Conservation (phyloP, 108 stramenopile genomes). For the Pseudonitzschia multistriata region DNA sequence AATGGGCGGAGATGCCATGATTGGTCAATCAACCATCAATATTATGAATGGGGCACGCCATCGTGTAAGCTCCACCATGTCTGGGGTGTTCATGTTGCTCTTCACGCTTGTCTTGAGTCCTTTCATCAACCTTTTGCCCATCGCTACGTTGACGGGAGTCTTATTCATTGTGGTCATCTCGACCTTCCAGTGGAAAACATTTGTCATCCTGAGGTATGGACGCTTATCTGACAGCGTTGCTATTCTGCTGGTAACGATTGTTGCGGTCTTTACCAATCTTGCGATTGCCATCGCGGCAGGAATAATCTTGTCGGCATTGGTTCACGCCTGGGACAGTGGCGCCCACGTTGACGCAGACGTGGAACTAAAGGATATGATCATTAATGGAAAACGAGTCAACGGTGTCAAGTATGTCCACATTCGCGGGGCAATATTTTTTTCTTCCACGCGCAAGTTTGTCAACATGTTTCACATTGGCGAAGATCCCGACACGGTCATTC, state of each 20-base stretch:
- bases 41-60: slow-evolving; percentile 59
- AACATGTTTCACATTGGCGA: slow-evolving; percentile 37
- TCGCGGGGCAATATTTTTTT: slow-evolving; percentile 47
- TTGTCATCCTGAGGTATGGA: slow-evolving; percentile 47
- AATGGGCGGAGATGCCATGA: slow-evolving; percentile 68
- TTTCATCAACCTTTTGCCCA: slow-evolving; percentile 49
- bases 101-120: slow-evolving; percentile 39
- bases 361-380: slow-evolving; percentile 33
- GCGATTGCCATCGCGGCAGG: slow-evolving; percentile 55
- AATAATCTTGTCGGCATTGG: slow-evolving; percentile 45
- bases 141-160: slow-evolving; percentile 55
- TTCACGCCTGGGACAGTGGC: slow-evolving; percentile 54
- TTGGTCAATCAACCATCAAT: slow-evolving; percentile 65
- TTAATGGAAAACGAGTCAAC: slow-evolving; percentile 28
- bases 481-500: slow-evolving; percentile 35
- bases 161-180: slow-evolving; percentile 55
- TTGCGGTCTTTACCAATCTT: slow-evolving; percentile 56
- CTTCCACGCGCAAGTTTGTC: slow-evolving; percentile 44
- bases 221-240: slow-evolving; percentile 40
- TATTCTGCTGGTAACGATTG: slow-evolving; percentile 47
- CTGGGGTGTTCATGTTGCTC: slow-evolving; percentile 55
- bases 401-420: slow-evolving; percentile 49
- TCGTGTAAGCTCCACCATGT: slow-evolving; percentile 45
- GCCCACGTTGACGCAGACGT: slow-evolving; percentile 48
- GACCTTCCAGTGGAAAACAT: slow-evolving; percentile 61